Base-by-base conservation (phyloP, 1,284 basidiomycete species). In the Trichosporon asahii region DNA sequence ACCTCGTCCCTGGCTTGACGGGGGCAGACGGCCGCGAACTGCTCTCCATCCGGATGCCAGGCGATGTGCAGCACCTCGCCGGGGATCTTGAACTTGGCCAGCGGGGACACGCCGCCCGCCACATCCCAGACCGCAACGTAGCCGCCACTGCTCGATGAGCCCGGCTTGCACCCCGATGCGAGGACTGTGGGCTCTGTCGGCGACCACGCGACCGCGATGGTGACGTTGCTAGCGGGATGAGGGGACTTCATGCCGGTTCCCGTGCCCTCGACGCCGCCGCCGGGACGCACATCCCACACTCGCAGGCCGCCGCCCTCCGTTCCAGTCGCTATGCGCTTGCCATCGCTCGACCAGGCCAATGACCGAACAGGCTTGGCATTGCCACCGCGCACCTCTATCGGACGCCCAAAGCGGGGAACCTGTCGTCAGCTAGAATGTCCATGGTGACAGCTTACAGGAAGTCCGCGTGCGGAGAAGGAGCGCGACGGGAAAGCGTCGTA, bases 21-120 rank as follows among this genome's bases (percentile, higher is more conserved):
- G 1, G 78, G 76, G 63, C 76, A 79, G 9, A 79, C 78, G 12
- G 75, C 80, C 0, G 79, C 79, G 68, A 82, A 81, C 11, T 82
- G 81, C 8, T 67, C 40, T 0, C 80, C 80, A 2, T 71, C 73
- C 0, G 81, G 81, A 66, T 82, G 81, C 68, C 79, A 82, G 23
- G 78, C 72, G 46, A 82, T 68, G 68, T 78, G 75, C 46, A 81
- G 67, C 55, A 80, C 75, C 64, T 82, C 79, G 14, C 76, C 76
- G 6, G 75, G 65, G 44, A 80, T 73, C 44, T 76, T 77, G 74
- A 80, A 76, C 4, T 71, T 76, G 33, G 74, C 72, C 3, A 76
- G 37, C 3, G 80, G 75, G 0, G 73, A 46, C 1, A 72, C 2
- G 0, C 66, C 64, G 14, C 35, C 65, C 3, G 66, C 68, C 6